Evolutionary conservation across 225 moss, liverwort and hornwort species (phyloP).

Genomic region (Bryum argenteum): DNA sequence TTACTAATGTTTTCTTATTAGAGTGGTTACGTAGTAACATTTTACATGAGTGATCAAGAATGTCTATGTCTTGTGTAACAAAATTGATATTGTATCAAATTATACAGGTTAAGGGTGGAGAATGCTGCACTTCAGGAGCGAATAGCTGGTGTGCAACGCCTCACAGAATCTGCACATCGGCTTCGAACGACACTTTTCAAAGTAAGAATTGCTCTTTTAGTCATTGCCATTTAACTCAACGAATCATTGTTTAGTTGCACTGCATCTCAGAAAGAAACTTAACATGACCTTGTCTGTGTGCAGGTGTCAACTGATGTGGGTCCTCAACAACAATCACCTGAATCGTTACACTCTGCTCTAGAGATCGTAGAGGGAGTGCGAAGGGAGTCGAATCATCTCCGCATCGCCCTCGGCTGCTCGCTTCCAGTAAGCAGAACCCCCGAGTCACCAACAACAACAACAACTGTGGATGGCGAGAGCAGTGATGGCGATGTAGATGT

Average conservation of each 20-base stretch:
- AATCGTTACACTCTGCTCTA: constrained; percentile 57
- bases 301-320: constrained; percentile 65
- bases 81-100: neutral
- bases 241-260: no score
- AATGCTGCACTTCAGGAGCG: constrained; percentile 91
- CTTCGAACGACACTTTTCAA: constrained; percentile 46
- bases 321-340: constrained; percentile 40
- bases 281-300: constrained; percentile 5
- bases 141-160: constrained; percentile 70
- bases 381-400: constrained; percentile 71
- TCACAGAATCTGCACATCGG: constrained; percentile 80
- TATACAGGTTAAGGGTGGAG: constrained; percentile 73
- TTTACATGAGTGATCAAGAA: neutral
- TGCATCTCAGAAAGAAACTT: neutral
- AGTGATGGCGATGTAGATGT: constrained; percentile 54
- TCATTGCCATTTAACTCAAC: no score
- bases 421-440: constrained; percentile 80
- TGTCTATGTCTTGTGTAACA: neutral
- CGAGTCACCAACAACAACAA: constrained; percentile 19
- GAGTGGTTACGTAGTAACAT: neutral
- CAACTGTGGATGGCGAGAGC: constrained; percentile 35
- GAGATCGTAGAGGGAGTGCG: constrained; percentile 62
- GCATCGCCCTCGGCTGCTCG: constrained; percentile 66
- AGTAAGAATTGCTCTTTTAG: constrained; percentile 11
- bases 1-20: no score